Evolutionary conservation across 495 filamentous ascomycete genomes (phyloP), one percentile per base, ranked within the genome.

Genomic region (Cercophora sp.): DNA sequence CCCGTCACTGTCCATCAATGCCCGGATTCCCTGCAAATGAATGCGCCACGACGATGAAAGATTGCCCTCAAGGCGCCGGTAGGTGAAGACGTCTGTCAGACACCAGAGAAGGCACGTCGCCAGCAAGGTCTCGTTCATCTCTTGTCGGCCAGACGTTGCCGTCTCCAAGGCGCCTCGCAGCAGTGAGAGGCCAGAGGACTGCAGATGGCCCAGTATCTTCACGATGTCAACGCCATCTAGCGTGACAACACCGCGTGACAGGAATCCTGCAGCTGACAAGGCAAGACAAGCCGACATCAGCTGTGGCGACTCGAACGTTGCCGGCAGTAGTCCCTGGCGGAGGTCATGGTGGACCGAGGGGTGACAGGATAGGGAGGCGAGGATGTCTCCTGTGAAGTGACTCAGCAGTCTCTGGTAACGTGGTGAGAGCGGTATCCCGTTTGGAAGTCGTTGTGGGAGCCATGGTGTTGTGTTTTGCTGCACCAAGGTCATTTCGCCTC

Each of bases 51-150:
- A 59, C 3, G 57, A 55, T 9, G 53, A 55, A 1, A 53, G 37
- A 1, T 48, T 48, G 31, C 32, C 57, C 15, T 59, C 37, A 24
- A 34, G 41, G 26, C 51, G 48, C 11, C 48, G 46, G 22, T 55
- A 59, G 25, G 57, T 47, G 24, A 59, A 59, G 8, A 59, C 52
- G 13, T 59, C 57, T n/a, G 48, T 47, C n/a, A 59, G 52, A 16
- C 57, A 59, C 57, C 57, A 59, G 42, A 59, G 36, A 1, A 59
- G 48, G 24, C 57, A 59, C 10, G 57, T 59, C 8, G 57, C 57
- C 16, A 59, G 48, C 41, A 59, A n/a, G 5, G 37, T 55, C 19
- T 52, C 57, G 52, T 36, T 49, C 57, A 55, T 59, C 40, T 41
- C 27, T 11, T 13, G 39, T 3, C 4, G 24, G 2, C 29, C 31